phyloP scores from a whole-genome alignment of 73 alveolate genomes.

The Paramecium primaurelia region DNA sequence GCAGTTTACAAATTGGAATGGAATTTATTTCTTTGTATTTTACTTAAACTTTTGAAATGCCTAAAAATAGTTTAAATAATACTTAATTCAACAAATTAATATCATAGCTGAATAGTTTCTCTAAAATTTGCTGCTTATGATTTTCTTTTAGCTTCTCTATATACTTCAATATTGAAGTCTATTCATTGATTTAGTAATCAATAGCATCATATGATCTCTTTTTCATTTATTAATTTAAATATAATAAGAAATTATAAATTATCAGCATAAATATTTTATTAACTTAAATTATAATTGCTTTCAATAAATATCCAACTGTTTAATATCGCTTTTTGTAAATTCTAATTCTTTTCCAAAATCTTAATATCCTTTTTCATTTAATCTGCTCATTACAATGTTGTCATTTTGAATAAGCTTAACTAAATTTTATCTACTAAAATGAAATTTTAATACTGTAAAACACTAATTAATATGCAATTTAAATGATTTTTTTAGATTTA shows the following conservation, averaged over 20 bases:
- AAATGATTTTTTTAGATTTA: too few species aligned
- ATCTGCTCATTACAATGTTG: too few species aligned
- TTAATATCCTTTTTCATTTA: neutral
- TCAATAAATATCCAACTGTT: neutral
- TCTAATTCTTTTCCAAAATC: neutral
- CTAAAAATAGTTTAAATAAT: neutral
- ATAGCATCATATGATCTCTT: neutral
- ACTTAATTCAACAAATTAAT: neutral
- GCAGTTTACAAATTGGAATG: neutral
- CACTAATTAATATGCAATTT: too few species aligned
- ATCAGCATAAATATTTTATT: neutral
- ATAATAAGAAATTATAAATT: neutral
- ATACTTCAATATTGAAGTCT: neutral
- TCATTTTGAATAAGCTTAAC: too few species aligned
- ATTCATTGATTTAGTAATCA: neutral
- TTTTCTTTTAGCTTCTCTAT: neutral
- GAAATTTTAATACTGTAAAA: too few species aligned
- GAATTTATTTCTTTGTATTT: neutral
- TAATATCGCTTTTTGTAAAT: neutral
- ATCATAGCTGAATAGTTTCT: neutral
- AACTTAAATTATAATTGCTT: neutral
- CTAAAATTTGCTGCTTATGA: neutral
- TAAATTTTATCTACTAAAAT: too few species aligned
- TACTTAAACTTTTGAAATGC: neutral
- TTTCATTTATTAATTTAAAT: neutral